Evolutionary conservation across 2,329 filamentous ascomycete genomes (phyloP), one percentile per base, ranked within the genome.

Genomic region (Trichoderma guizhouense): DNA sequence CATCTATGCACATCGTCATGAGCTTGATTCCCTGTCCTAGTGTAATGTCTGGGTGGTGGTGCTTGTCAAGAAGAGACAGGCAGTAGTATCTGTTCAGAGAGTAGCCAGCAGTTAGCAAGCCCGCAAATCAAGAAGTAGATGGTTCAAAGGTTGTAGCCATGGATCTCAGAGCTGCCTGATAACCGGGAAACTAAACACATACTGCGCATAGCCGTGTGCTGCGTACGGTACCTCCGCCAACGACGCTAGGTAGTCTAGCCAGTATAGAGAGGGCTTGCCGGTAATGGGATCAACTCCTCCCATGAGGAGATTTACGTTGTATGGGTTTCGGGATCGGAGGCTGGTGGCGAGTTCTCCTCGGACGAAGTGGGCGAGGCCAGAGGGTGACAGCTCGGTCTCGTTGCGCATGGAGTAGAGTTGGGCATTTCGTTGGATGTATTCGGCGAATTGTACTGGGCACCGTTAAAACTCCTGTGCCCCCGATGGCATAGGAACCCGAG

Each of bases 331-430:
- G 77, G 94, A 97, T 81, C 96, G 90, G 81, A 99, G 86, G 81
- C 94, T 96, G 73, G 91, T 91, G 58, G 97, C 96, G 74, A 99
- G 90, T 84, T 99, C 95, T 81, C 92, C 92, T 76, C 96, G 93
- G 77, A 99, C 94, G 82, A 98, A 99, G 85, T 93, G 91, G 74
- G 95, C 93, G 71, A 98, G 91, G 51, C 94, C 96, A 43, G 92
- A 91, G 11, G 96, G 95, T 58, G 93, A 94, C 73, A 99, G 90
- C 79, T 98, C 94, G 80, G 92, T 92, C 83, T 94, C 93, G 82
- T 98, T 98, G 80, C 97, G 94, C 95, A 98, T 99, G 76, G 93
- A 94, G 86, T 99, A 99, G 80, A 99, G 92, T 84, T 97, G 94
- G 75, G 96, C 91, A 83, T 99, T 99, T 81, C 95, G 95, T 89